Conservation (phyloP, 108 stramenopile genomes). For the Epipyxis sp. region DNA sequence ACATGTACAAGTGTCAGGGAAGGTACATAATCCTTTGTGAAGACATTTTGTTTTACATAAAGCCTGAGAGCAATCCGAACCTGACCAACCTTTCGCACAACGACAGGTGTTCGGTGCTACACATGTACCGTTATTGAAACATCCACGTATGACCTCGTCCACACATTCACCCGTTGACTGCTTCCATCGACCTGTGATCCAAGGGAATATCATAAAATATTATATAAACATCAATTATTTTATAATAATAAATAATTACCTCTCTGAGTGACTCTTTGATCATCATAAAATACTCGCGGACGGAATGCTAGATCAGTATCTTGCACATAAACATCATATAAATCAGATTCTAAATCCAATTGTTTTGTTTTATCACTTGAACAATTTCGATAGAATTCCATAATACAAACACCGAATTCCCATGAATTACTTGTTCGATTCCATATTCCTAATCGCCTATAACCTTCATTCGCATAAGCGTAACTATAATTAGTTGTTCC, state of each 20-base stretch:
- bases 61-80: slow-evolving; percentile 37
- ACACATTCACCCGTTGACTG: slow-evolving; percentile 64
- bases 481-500: slow-evolving; percentile 38
- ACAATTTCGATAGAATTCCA: slow-evolving; percentile 69
- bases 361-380: slow-evolving; percentile 42
- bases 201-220: no score
- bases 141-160: slow-evolving; percentile 69
- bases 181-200: no score
- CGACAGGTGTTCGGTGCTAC: slow-evolving; percentile 40
- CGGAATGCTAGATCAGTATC: slow-evolving; percentile 71
- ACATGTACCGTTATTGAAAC: slow-evolving; percentile 49
- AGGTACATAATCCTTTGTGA: slow-evolving; percentile 51
- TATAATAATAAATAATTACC: no score
- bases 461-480: slow-evolving; percentile 70
- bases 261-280: slow-evolving; percentile 27
- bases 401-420: slow-evolving; percentile 66
- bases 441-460: slow-evolving; percentile 67
- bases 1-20: slow-evolving; percentile 60
- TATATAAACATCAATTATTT: no score
- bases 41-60: slow-evolving; percentile 36
- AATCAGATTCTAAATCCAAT: slow-evolving; percentile 38
- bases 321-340: slow-evolving; percentile 53
- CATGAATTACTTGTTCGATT: slow-evolving; percentile 58
- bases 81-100: slow-evolving; percentile 43
- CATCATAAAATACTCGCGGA: slow-evolving; percentile 58